Evolutionary conservation across 441 rosid genomes (phyloP).

Genomic region (Erodium trifolium): DNA sequence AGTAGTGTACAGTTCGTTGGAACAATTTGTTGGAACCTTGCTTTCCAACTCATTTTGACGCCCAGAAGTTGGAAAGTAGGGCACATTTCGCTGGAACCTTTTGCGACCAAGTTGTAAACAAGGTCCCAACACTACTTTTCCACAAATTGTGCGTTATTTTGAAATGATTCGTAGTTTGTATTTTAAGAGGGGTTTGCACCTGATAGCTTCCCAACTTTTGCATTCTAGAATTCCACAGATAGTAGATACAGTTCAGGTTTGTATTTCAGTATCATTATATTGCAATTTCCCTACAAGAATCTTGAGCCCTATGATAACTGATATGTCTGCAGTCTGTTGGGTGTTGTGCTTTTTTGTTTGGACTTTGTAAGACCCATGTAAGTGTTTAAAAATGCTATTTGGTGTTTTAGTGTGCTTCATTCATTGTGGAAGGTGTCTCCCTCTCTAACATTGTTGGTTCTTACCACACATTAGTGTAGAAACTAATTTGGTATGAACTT

Average conservation of each 20-base stretch:
- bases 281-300: not conserved
- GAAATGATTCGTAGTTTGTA: no score
- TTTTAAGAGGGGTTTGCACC: no score
- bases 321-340: not conserved
- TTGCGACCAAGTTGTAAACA: no score
- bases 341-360: not conserved
- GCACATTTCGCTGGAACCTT: no score
- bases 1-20: no score
- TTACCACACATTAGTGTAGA: not conserved
- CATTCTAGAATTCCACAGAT: not conserved
- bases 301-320: not conserved
- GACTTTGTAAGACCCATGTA: no score
- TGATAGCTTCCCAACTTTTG: not conserved
- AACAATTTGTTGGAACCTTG: no score
- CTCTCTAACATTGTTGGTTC: not conserved
- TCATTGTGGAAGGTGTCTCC: not conserved
- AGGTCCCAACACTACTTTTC: no score
- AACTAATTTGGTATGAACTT: not conserved
- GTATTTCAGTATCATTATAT: not conserved
- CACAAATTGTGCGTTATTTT: no score
- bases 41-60: no score
- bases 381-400: not conserved
- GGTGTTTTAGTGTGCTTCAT: not conserved
- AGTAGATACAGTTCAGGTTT: not conserved
- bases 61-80: no score